Conservation (phyloP, 2,329 filamentous ascomycete species). For the Neofusicoccum cordaticola region DNA sequence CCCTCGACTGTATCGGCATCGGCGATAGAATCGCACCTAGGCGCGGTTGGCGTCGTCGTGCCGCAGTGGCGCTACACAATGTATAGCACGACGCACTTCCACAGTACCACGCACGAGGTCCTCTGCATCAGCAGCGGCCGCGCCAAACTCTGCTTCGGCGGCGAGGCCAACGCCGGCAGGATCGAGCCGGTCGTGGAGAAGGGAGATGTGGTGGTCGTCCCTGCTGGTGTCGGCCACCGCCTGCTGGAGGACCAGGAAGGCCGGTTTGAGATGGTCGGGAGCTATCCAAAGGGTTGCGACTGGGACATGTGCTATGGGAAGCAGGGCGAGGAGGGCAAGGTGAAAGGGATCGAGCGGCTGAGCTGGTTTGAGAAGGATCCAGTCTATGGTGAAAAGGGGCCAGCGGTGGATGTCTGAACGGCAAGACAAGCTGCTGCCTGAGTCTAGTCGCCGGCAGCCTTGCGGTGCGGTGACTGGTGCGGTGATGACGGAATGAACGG, state of each 20-base stretch:
- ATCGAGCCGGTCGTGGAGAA: slow-evolving; percentile 56
- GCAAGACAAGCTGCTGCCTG: neutral
- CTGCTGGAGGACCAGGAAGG: slow-evolving; percentile 56
- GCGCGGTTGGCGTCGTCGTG: slow-evolving; percentile 51
- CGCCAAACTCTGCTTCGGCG: slow-evolving; percentile 65
- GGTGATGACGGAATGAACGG: slow-evolving; percentile 1
- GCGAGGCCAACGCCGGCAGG: slow-evolving; percentile 57
- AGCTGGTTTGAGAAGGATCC: slow-evolving; percentile 61
- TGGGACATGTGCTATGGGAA: slow-evolving; percentile 75
- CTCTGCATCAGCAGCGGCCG: slow-evolving; percentile 58
- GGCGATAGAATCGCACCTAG: slow-evolving; percentile 57
- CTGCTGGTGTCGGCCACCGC: slow-evolving; percentile 64
- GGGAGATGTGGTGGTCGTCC: slow-evolving; percentile 64
- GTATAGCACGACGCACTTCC: slow-evolving; percentile 65
- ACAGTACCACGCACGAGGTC: slow-evolving; percentile 66
- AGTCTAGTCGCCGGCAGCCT: neutral
- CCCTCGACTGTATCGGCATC: slow-evolving; percentile 41
- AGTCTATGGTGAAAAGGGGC: slow-evolving; percentile 56
- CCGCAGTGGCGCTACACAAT: slow-evolving; percentile 70
- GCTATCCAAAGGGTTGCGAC: slow-evolving; percentile 56
- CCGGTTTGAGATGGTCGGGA: slow-evolving; percentile 65
- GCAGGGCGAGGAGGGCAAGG: slow-evolving; percentile 53
- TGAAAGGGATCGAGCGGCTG: slow-evolving; percentile 48
- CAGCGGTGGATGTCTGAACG: slow-evolving; percentile 43
- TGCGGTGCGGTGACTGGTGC: neutral